Evolutionary conservation across 352 stramenopile genomes (phyloP).

Genomic region (Phytopythium chamaehyphon): DNA sequence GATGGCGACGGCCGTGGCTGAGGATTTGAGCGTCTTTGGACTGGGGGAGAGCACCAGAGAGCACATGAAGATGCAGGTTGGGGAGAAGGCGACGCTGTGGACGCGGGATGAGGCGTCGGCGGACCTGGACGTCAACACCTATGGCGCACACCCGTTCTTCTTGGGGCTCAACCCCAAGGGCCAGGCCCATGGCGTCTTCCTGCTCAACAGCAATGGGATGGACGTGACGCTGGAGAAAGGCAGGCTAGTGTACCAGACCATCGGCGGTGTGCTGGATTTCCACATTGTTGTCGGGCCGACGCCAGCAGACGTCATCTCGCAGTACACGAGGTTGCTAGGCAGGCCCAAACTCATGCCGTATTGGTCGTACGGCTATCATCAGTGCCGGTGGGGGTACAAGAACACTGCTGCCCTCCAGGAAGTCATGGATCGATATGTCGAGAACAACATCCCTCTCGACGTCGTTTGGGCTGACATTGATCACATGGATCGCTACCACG

Average conservation of each 20-base stretch:
- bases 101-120: slow-evolving; percentile 31
- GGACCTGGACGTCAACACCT: slow-evolving; percentile 35
- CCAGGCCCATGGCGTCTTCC: slow-evolving; percentile 41
- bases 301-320: slow-evolving; percentile 31
- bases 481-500: slow-evolving; percentile 50
- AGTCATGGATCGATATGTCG: slow-evolving; percentile 39
- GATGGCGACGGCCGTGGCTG: slow-evolving; percentile 17
- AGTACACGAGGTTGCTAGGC: slow-evolving; percentile 60
- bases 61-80: slow-evolving; percentile 28
- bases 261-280: slow-evolving; percentile 64
- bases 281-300: slow-evolving; percentile 45
- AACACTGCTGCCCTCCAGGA: slow-evolving; percentile 20
- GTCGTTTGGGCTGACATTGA: slow-evolving; percentile 65
- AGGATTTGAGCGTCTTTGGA: slow-evolving; percentile 29
- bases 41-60: slow-evolving; percentile 35
- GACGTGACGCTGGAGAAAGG: slow-evolving; percentile 42
- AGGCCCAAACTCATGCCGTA: slow-evolving; percentile 57
- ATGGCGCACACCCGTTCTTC: slow-evolving; percentile 61
- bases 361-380: slow-evolving; percentile 70
- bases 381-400: slow-evolving; percentile 49
- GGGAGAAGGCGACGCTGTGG: slow-evolving; percentile 51
- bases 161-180: slow-evolving; percentile 34
- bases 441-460: slow-evolving; percentile 41
- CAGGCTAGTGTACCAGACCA: slow-evolving; percentile 42
- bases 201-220: slow-evolving; percentile 67